phyloP scores from a whole-genome alignment of 176 grass and related monocot genomes.

The Poa pratensis region DNA sequence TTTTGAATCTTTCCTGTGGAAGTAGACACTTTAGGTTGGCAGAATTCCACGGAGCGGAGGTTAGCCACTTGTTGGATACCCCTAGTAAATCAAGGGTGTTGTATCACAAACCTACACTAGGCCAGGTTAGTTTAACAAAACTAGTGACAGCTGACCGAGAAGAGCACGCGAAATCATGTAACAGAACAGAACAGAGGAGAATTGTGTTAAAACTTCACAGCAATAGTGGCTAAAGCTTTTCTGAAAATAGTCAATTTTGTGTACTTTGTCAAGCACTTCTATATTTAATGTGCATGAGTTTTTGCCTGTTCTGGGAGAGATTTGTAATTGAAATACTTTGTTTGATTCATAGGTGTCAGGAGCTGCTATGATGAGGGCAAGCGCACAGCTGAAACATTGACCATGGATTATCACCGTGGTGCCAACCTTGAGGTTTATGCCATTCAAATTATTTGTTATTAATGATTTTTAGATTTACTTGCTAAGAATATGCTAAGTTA shows the following conservation, averaged over 20 bases:
- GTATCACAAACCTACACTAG: conserved; percentile 9
- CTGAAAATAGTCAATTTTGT: not conserved
- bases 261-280: not conserved
- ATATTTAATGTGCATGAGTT: not conserved
- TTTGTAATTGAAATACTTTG: conserved; percentile 4
- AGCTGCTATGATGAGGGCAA: conserved; percentile 91
- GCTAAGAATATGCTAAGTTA: not conserved
- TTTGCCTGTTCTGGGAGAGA: conserved; percentile 5
- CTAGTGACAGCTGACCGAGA: not conserved
- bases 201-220: conserved; percentile 20
- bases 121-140: conserved; percentile 26
- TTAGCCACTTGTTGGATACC: not conserved
- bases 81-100: conserved; percentile 12
- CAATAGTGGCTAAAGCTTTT: not conserved
- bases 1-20: conserved; percentile 20
- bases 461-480: not conserved
- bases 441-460: conserved; percentile 2
- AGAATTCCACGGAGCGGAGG: not conserved
- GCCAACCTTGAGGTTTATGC: conserved; percentile 69
- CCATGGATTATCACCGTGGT: conserved; percentile 82
- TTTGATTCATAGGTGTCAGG: conserved; percentile 63
- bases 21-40: conserved; percentile 10
- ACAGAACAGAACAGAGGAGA: conserved; percentile 11
- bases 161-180: not conserved
- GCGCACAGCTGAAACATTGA: conserved; percentile 82